Evolutionary conservation across 208 protist genomes (phyloP).

Genomic region (Borovskyia barvae): DNA sequence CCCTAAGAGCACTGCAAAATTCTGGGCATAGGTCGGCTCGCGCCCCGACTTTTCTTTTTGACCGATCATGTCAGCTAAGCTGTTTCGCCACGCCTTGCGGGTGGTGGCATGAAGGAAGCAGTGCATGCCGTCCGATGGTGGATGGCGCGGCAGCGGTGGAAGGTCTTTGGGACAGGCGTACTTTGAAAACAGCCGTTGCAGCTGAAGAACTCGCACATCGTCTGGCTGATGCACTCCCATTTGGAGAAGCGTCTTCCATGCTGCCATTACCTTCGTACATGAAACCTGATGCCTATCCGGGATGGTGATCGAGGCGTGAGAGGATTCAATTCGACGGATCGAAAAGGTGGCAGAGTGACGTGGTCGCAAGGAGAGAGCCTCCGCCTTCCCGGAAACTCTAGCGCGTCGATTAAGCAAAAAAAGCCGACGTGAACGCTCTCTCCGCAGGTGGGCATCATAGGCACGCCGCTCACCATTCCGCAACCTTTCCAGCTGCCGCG

Average conservation of each 20-base stretch:
- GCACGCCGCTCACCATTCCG: slow-evolving; percentile 10
- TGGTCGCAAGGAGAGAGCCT: neutral
- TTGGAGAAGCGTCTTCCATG: slow-evolving; percentile 19
- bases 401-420: slow-evolving; percentile 23
- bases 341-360: neutral
- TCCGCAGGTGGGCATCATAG: slow-evolving; percentile 6
- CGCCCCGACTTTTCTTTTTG: slow-evolving; percentile 19
- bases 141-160: neutral
- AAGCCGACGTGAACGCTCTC: slow-evolving; percentile 10
- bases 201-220: slow-evolving; percentile 16
- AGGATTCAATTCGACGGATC: no score
- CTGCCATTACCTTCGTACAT: slow-evolving; percentile 23
- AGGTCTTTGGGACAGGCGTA: slow-evolving; percentile 13
- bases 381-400: neutral
- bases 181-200: slow-evolving; percentile 13
- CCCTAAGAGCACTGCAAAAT: slow-evolving; percentile 26
- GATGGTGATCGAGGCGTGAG: no score
- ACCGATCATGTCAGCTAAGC: slow-evolving; percentile 19
- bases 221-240: neutral
- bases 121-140: no score
- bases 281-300: no score
- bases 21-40: slow-evolving; percentile 28
- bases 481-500: slow-evolving; percentile 1
- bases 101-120: no score
- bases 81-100: slow-evolving; percentile 5